Conservation (phyloP, 2,329 filamentous ascomycete genomes). For the Colletotrichum simmondsii region DNA sequence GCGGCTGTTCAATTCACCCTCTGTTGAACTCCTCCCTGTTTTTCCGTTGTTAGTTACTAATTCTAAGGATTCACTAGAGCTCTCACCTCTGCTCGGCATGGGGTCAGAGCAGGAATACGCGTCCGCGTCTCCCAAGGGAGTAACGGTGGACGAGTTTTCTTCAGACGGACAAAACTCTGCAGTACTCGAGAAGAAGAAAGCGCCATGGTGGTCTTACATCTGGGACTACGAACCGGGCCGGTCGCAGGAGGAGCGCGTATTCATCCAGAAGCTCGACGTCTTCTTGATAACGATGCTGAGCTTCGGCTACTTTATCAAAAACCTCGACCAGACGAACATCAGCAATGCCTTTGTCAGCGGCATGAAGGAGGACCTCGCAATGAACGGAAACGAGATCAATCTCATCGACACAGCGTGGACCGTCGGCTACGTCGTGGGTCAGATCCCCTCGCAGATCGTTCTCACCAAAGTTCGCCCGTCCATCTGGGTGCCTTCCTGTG, state of each 20-base stretch:
- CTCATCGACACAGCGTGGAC: slow-evolving; percentile 39
- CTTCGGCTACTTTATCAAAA: slow-evolving; percentile 36
- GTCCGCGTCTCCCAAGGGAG: slow-evolving; percentile 17
- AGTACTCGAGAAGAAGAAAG: neutral
- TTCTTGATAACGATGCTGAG: slow-evolving; percentile 35
- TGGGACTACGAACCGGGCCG: slow-evolving; percentile 42
- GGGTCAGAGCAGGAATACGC: slow-evolving; percentile 29
- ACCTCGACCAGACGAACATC: slow-evolving; percentile 41
- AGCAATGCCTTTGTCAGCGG: slow-evolving; percentile 41
- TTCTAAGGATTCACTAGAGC: slow-evolving; percentile 16
- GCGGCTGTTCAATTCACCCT: neutral
- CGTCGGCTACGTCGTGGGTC: slow-evolving; percentile 39
- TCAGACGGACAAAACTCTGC: slow-evolving; percentile 6
- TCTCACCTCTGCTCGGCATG: slow-evolving; percentile 30
- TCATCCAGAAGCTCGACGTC: slow-evolving; percentile 41
- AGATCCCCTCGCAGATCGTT: slow-evolving; percentile 43
- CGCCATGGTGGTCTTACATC: slow-evolving; percentile 48
- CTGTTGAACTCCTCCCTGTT: neutral
- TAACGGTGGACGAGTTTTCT: slow-evolving; percentile 12
- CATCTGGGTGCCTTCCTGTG: slow-evolving; percentile 42
- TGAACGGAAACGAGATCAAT: slow-evolving; percentile 42
- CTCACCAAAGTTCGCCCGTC: slow-evolving; percentile 42
- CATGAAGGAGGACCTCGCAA: slow-evolving; percentile 41
- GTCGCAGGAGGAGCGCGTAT: slow-evolving; percentile 38
- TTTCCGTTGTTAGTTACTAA: neutral